Percentiles rank a stretch among this genome's conserved stretches.
phyloP scores from a whole-genome alignment of 2,329 filamentous ascomycete species.

The Talaromyces sp. region DNA sequence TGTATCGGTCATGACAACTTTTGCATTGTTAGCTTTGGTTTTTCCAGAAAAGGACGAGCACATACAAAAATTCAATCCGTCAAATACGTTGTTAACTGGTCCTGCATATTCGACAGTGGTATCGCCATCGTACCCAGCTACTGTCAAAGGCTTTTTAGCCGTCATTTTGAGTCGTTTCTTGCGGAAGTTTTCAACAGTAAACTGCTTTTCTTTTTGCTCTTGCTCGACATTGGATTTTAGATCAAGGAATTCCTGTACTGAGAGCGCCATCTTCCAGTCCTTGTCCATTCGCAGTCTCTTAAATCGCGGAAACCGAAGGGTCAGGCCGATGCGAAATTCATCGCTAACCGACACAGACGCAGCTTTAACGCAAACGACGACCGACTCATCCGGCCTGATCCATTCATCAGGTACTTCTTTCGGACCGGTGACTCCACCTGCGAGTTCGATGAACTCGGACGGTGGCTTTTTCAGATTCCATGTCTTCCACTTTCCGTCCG shows the following conservation, averaged over 20 bases:
- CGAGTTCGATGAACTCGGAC: constrained; percentile 72
- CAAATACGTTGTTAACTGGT: constrained; percentile 63
- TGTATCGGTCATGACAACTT: constrained; percentile 70
- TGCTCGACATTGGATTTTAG: constrained; percentile 65
- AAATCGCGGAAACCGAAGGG: constrained; percentile 87
- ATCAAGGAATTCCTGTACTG: constrained; percentile 70
- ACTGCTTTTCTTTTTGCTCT: constrained; percentile 67
- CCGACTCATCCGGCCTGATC: constrained; percentile 83
- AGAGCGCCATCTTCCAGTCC: constrained; percentile 74
- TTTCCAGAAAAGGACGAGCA: not conserved
- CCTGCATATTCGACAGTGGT: constrained; percentile 51
- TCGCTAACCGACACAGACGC: constrained; percentile 71
- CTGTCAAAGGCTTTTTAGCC: constrained; percentile 63
- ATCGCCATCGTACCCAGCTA: constrained; percentile 64
- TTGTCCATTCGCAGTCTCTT: constrained; percentile 77
- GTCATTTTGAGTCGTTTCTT: constrained; percentile 59
- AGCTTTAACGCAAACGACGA: constrained; percentile 86
- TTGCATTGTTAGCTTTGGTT: not conserved
- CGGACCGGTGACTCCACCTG: constrained; percentile 64
- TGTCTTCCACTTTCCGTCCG: constrained; percentile 84
- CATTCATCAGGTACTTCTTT: constrained; percentile 82
- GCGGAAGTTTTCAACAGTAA: constrained; percentile 65
- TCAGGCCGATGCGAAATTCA: constrained; percentile 70
- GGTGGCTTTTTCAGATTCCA: constrained; percentile 80
- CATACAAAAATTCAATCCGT: constrained; percentile 69